Percentiles rank a stretch among this genome's conserved stretches.
Evolutionary conservation across 441 rosid species (phyloP).

Genomic region (Metrosideros polymorpha): DNA sequence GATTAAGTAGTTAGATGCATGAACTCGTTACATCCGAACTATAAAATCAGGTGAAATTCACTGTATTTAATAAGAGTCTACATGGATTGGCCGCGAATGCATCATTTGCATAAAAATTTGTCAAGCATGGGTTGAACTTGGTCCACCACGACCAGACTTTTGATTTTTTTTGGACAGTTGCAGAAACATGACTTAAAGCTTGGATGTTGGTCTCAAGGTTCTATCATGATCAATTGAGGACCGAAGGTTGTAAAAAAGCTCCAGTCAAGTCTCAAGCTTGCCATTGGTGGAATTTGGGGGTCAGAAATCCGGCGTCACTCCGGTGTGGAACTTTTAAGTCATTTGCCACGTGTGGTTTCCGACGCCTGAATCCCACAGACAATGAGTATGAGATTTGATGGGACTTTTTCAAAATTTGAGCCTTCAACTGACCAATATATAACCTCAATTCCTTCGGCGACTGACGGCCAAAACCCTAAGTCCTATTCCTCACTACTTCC

Average conservation of each 20-base stretch:
- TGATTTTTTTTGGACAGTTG: not conserved
- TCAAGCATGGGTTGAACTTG: not conserved
- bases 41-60: not conserved
- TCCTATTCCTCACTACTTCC: not conserved
- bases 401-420: not conserved
- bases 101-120: not conserved
- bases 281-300: not conserved
- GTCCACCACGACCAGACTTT: not conserved
- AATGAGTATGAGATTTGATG: not conserved
- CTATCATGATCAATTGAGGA: not conserved
- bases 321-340: not conserved
- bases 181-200: not conserved
- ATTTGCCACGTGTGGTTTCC: not conserved
- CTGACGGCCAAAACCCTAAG: not conserved
- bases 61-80: not conserved
- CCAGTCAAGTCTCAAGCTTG: not conserved
- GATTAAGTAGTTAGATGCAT: not conserved
- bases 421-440: not conserved
- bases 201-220: not conserved
- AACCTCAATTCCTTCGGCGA: not conserved
- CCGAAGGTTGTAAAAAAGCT: not conserved
- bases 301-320: not conserved
- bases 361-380: not conserved
- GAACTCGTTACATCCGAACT: not conserved
- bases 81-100: not conserved